Evolutionary conservation across 2,329 filamentous ascomycete genomes (phyloP), one percentile per base, ranked within the genome.

Genomic region (Aspergillus nomiae): DNA sequence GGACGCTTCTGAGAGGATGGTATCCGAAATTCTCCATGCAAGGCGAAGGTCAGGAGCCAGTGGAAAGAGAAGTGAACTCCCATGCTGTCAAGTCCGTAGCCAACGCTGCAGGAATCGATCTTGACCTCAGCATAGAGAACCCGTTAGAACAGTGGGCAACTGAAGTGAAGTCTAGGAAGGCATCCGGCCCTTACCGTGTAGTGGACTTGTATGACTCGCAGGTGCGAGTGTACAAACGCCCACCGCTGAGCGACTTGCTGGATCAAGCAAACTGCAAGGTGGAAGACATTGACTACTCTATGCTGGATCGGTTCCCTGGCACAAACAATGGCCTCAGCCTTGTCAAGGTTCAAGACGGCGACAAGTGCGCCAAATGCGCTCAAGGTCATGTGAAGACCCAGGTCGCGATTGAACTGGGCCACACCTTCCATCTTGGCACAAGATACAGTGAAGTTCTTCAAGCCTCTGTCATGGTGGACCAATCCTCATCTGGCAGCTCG

Each of bases 361-460:
- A 96, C 71, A 70, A 77, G 12, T 99, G 95, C 71, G 87, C 91
- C 0, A 82, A 84, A 45, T 99, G 95, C 74, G 72, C 79, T 0
- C 71, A 82, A 0, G 90, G 90, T 0, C 81, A 76, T 2, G 81
- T 98, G 26, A 83, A 82, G 50, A 82, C 91, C 3, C 85, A 90
- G 62, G 89, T 86, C 65, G 92, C 93, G 9, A 89, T 98, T 56
- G 95, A 99, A 78, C 84, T 98, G 19, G 95, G 92, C 0, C 95
- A 99, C 77, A 98, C 95, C 0, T 99, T 99, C 79, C 89, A 96
- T 76, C 88, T 99, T 1, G 94, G 94, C 12, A 94, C 92, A 1
- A 87, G 94, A 34, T 99, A 99, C 80, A 94, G 91, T 28, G 83
- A 86, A 24, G 90, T 92, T 0, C 83, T 99, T 0, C 81, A 85